Conservation (phyloP, 495 filamentous ascomycete genomes). For the Geopyxis carbonaria region DNA sequence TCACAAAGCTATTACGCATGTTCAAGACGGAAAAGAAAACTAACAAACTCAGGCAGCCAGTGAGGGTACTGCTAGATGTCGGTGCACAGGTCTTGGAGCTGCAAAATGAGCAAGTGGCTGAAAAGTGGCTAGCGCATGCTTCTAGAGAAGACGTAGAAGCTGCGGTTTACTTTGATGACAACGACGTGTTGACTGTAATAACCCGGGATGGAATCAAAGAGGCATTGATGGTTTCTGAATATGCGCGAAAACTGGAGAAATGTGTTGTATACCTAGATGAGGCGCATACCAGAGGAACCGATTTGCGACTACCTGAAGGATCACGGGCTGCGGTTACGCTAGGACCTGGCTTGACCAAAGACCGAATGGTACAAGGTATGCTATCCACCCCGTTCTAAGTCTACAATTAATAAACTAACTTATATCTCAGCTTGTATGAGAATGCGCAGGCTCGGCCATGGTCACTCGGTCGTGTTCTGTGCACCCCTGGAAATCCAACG, state of each 20-base stretch:
- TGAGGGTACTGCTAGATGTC: slow-evolving; percentile 49
- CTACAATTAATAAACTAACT: neutral
- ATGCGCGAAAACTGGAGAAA: slow-evolving; percentile 36
- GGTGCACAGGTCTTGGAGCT: slow-evolving; percentile 53
- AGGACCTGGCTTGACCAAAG: slow-evolving; percentile 51
- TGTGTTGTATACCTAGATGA: slow-evolving; percentile 64
- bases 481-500: slow-evolving; percentile 36
- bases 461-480: slow-evolving; percentile 46
- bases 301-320: slow-evolving; percentile 43
- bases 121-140: slow-evolving; percentile 29
- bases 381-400: slow-evolving; percentile 6
- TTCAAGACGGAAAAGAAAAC: slow-evolving; percentile 36
- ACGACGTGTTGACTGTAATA: slow-evolving; percentile 35
- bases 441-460: slow-evolving; percentile 43
- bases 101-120: slow-evolving; percentile 38
- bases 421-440: slow-evolving; percentile 44
- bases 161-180: slow-evolving; percentile 37
- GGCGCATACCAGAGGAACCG: slow-evolving; percentile 57
- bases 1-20: no score
- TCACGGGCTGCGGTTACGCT: slow-evolving; percentile 54
- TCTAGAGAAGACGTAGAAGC: slow-evolving; percentile 26
- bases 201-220: slow-evolving; percentile 32
- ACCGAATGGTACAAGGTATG: slow-evolving; percentile 57
- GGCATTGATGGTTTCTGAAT: slow-evolving; percentile 42
- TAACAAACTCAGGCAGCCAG: slow-evolving; percentile 11